Percentiles rank a stretch among this genome's conserved stretches.
Evolutionary conservation across 2,329 filamentous ascomycete genomes (phyloP).

Genomic region (Sodiomyces alkalinus): DNA sequence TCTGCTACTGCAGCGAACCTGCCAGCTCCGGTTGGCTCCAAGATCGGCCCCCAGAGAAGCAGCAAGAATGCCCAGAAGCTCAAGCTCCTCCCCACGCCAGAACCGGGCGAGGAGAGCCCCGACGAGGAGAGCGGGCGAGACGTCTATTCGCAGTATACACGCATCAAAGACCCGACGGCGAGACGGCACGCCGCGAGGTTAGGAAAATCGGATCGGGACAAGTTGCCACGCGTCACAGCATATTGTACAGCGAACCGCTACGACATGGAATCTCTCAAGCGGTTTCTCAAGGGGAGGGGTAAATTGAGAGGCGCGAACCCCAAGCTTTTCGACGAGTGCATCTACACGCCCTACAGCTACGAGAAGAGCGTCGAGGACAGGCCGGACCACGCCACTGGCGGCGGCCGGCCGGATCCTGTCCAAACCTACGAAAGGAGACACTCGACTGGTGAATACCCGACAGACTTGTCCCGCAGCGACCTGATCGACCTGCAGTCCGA

Average conservation of each 20-base stretch:
- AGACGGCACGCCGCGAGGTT: slow-evolving; percentile 80
- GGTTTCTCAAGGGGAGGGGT: slow-evolving; percentile 73
- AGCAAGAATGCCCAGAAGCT: slow-evolving; percentile 94
- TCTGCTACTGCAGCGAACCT: slow-evolving; percentile 22
- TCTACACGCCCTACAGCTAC: slow-evolving; percentile 90
- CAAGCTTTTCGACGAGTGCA: slow-evolving; percentile 92
- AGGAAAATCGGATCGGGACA: slow-evolving; percentile 82
- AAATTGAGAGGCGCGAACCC: slow-evolving; percentile 68
- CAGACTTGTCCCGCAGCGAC: slow-evolving; percentile 41
- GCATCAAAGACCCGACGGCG: slow-evolving; percentile 93
- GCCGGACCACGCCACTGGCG: slow-evolving; percentile 13
- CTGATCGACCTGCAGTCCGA: slow-evolving; percentile 44
- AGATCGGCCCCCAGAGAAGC: slow-evolving; percentile 88
- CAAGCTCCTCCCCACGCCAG: slow-evolving; percentile 87
- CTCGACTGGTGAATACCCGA: slow-evolving; percentile 57
- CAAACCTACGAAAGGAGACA: slow-evolving; percentile 51
- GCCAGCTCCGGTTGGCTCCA: slow-evolving; percentile 25
- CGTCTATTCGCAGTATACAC: slow-evolving; percentile 93
- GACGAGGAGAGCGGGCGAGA: slow-evolving; percentile 90
- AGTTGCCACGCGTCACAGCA: slow-evolving; percentile 80
- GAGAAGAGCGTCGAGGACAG: slow-evolving; percentile 27
- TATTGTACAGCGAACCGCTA: slow-evolving; percentile 94
- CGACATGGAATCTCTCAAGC: slow-evolving; percentile 76
- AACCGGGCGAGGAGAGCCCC: slow-evolving; percentile 56
- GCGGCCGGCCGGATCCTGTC: slow-evolving; percentile 18